Conservation (phyloP, 2,329 filamentous ascomycete genomes). For the Alternaria brassicicola region DNA sequence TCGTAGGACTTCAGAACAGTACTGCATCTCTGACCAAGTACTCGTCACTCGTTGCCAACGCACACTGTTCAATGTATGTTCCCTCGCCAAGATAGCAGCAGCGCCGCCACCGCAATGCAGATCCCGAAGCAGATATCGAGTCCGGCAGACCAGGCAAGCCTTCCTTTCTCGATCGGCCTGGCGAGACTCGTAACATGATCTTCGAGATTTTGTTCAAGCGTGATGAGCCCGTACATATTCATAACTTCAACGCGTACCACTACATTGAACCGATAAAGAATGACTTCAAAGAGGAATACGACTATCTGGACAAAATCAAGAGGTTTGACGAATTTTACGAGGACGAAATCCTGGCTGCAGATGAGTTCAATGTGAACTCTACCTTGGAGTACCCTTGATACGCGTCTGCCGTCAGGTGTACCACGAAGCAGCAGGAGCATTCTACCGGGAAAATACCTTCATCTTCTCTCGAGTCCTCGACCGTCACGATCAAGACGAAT, state of each 20-base stretch:
- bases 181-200: slow-evolving; percentile 14
- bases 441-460: slow-evolving; percentile 9
- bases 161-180: neutral
- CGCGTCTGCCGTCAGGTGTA: slow-evolving; percentile 9
- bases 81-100: neutral
- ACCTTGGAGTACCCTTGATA: neutral
- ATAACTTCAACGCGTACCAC: slow-evolving; percentile 4
- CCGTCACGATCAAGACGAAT: neutral
- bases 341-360: too few relatives aligned
- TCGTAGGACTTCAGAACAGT: too few relatives aligned
- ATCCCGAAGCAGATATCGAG: neutral
- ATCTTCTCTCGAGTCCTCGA: neutral
- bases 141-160: neutral
- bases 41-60: neutral
- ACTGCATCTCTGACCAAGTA: neutral
- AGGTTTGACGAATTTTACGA: too few relatives aligned
- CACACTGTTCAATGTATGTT: neutral
- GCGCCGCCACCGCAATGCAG: neutral
- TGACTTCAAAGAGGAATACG: too few relatives aligned
- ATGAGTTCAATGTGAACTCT: too few relatives aligned
- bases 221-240: slow-evolving; percentile 9
- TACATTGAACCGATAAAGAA: too few relatives aligned
- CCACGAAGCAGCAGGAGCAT: slow-evolving; percentile 2
- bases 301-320: too few relatives aligned
- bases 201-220: slow-evolving; percentile 16